phyloP scores from a whole-genome alignment of 1,139 yeast genomes.

The Eremothecium gossypii region DNA sequence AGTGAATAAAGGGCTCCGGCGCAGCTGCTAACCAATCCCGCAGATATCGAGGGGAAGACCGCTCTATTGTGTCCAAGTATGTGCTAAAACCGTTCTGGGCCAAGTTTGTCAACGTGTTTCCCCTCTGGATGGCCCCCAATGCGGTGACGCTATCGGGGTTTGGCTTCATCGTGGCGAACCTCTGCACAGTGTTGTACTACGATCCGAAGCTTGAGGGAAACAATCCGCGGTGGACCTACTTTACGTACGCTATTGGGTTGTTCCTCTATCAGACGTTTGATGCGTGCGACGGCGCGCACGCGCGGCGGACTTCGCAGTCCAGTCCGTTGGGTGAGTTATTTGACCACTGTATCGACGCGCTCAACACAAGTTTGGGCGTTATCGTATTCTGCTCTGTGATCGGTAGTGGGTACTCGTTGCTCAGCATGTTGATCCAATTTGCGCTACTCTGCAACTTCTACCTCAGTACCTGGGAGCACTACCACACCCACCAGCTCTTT shows the following conservation, averaged over 20 bases:
- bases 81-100: slow-evolving; percentile 68
- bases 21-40: not conserved
- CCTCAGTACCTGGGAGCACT: slow-evolving; percentile 93
- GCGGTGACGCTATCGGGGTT: slow-evolving; percentile 76
- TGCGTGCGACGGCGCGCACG: slow-evolving; percentile 94
- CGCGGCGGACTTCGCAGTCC: slow-evolving; percentile 82
- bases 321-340: slow-evolving; percentile 93
- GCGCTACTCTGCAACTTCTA: slow-evolving; percentile 75
- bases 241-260: slow-evolving; percentile 71
- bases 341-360: slow-evolving; percentile 88
- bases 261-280: slow-evolving; percentile 92
- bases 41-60: slow-evolving; percentile 64
- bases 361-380: slow-evolving; percentile 76
- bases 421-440: slow-evolving; percentile 60
- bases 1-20: not conserved
- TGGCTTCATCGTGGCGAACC: slow-evolving; percentile 55
- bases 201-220: slow-evolving; percentile 58
- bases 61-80: slow-evolving; percentile 65
- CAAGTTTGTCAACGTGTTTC: slow-evolving; percentile 63
- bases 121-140: slow-evolving; percentile 82
- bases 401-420: slow-evolving; percentile 61
- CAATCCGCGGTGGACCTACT: slow-evolving; percentile 77
- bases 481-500: slow-evolving; percentile 76
- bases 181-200: slow-evolving; percentile 56
- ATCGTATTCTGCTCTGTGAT: slow-evolving; percentile 65